Conservation (phyloP, 371 early-diverging fungal genomes). For the Saksenaea oblongispora region DNA sequence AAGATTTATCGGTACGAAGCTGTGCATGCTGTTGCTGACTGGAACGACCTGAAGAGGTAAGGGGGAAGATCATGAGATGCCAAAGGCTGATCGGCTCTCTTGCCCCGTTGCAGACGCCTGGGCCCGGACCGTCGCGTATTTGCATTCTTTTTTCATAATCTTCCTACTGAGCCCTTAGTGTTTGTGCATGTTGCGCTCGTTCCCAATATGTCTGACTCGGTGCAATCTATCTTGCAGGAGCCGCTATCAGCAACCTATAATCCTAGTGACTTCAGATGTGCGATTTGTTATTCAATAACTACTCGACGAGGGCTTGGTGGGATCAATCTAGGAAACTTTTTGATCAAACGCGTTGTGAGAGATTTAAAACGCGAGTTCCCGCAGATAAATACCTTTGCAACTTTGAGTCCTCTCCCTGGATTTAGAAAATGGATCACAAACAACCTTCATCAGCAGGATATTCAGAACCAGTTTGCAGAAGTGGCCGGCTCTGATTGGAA, state of each 20-base stretch:
- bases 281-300: slow-evolving; percentile 89
- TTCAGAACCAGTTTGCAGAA: slow-evolving; percentile 11
- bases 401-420: slow-evolving; percentile 85
- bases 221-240: slow-evolving; percentile 67
- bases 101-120: slow-evolving; percentile 49
- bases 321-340: slow-evolving; percentile 82
- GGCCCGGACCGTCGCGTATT: slow-evolving; percentile 78
- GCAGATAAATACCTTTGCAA: slow-evolving; percentile 73
- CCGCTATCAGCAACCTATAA: slow-evolving; percentile 31
- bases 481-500: slow-evolving; percentile 11
- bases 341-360: slow-evolving; percentile 84
- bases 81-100: background rate
- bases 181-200: slow-evolving; percentile 83
- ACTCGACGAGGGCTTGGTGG: slow-evolving; percentile 80
- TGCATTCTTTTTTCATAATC: slow-evolving; percentile 74
- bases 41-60: slow-evolving; percentile 75
- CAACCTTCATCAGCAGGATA: slow-evolving; percentile 11
- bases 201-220: slow-evolving; percentile 55
- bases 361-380: slow-evolving; percentile 68
- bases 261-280: slow-evolving; percentile 51
- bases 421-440: slow-evolving; percentile 75
- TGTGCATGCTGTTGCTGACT: slow-evolving; percentile 77
- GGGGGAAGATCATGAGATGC: background rate
- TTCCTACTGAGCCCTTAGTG: slow-evolving; percentile 76
- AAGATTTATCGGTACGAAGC: slow-evolving; percentile 79